These are phyloP conservation scores for Lathyrus sativus DNA, from an alignment of 306 rosid genomes.

Conservation along the genomic window DNA sequence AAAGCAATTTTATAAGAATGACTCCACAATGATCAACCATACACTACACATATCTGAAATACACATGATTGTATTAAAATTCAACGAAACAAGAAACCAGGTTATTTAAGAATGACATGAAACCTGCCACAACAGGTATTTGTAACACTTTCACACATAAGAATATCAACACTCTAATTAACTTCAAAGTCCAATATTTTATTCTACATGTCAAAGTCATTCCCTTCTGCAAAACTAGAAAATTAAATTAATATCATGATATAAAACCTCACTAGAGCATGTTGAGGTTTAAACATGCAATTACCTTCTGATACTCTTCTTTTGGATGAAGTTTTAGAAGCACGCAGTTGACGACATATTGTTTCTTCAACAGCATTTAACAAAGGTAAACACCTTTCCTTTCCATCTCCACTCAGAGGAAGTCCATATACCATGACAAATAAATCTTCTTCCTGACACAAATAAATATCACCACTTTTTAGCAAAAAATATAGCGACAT, in stretches of 20 bases:
- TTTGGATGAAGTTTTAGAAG: conserved; percentile 76
- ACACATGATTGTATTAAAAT: conserved; percentile 22
- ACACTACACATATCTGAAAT: conserved; percentile 7
- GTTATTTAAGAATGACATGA: conserved; percentile 15
- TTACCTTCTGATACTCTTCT: conserved; percentile 70
- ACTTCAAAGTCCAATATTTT: conserved; percentile 22
- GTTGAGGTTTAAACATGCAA: conserved; percentile 38
- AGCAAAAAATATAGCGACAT: conserved; percentile 29
- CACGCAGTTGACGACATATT: conserved; percentile 85
- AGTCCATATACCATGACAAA: conserved; percentile 92
- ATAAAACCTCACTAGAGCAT: conserved; percentile 8
- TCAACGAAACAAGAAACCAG: conserved; percentile 1
- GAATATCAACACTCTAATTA: conserved; percentile 22
- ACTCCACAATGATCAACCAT: conserved; percentile 13
- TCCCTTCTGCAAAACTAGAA: conserved; percentile 24
- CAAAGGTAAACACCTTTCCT: conserved; percentile 79
- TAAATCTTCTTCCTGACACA: conserved; percentile 90
- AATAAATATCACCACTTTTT: conserved; percentile 36
- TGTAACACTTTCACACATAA: conserved; percentile 23
- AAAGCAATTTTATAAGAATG: conserved; percentile 17
- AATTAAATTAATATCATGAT: conserved; percentile 4
- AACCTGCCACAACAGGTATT: conserved; percentile 17
- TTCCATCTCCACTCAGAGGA: conserved; percentile 83
- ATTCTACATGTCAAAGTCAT: conserved; percentile 11
- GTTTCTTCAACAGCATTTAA: conserved; percentile 94